Conservation (phyloP, 352 stramenopile species). For the Phytophthora constricta region DNA sequence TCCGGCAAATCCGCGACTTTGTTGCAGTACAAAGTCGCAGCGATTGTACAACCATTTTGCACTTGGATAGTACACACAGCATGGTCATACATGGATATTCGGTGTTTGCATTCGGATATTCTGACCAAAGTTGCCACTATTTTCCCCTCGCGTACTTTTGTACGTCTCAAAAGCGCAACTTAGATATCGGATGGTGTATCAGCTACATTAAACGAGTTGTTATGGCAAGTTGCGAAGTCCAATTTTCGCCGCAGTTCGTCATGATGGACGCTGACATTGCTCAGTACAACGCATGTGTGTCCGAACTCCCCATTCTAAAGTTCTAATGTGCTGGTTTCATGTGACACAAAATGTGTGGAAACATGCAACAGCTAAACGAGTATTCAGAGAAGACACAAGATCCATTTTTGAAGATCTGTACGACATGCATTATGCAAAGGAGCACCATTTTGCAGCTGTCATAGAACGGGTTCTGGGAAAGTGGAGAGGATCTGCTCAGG, state of each 20-base stretch:
- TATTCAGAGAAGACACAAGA: not conserved
- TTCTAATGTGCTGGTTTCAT: slow-evolving; percentile 17
- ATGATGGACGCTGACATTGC: slow-evolving; percentile 13
- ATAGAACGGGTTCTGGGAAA: slow-evolving; percentile 1
- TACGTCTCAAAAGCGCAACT: slow-evolving; percentile 1
- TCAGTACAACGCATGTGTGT: slow-evolving; percentile 7
- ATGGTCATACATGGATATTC: not conserved
- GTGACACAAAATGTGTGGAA: slow-evolving; percentile 11
- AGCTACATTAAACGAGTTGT: slow-evolving; percentile 1
- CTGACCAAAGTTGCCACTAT: not conserved
- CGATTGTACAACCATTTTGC: not conserved
- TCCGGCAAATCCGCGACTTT: not conserved
- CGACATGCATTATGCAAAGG: slow-evolving; percentile 4
- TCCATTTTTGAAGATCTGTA: slow-evolving; percentile 7
- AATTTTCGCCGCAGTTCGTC: not conserved
- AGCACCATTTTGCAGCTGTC: not conserved
- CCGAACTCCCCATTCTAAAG: slow-evolving; percentile 5
- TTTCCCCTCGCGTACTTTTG: not conserved
- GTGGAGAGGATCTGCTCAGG: not conserved
- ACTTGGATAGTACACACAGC: slow-evolving; percentile 1
- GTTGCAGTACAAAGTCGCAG: not conserved
- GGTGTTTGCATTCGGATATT: not conserved
- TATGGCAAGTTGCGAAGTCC: not conserved
- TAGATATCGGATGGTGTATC: slow-evolving; percentile 10
- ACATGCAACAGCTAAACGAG: not conserved